Conservation (phyloP, 108 stramenopile genomes). For the Fragilariopsis cylindrus region DNA sequence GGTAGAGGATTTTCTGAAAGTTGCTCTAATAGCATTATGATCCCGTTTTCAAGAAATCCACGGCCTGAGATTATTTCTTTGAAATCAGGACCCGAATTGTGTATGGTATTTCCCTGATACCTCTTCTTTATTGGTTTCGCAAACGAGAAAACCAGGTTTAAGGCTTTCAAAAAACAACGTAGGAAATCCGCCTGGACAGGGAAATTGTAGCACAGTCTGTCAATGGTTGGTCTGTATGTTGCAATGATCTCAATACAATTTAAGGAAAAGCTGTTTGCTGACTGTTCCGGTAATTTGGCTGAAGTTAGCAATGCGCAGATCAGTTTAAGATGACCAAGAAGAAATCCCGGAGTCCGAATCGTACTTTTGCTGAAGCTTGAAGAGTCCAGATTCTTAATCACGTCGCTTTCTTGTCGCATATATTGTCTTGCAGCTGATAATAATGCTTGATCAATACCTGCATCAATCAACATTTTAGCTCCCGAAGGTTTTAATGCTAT, state of each 20-base stretch:
- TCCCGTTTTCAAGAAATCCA: conserved; percentile 25
- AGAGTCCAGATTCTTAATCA: neutral
- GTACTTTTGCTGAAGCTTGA: conserved; percentile 13
- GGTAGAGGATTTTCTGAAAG: conserved; percentile 35
- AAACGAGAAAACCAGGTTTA: conserved; percentile 17
- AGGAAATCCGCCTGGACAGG: conserved; percentile 30
- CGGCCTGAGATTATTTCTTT: neutral
- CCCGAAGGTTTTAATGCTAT: conserved; percentile 48
- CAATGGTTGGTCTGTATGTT: conserved; percentile 20
- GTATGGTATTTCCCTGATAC: neutral
- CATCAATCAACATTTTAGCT: conserved; percentile 43
- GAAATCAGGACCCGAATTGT: neutral
- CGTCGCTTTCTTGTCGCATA: conserved; percentile 28
- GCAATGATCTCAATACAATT: conserved; percentile 13
- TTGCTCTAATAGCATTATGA: conserved; percentile 30
- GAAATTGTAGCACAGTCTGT: conserved; percentile 37
- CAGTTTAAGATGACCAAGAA: conserved; percentile 41
- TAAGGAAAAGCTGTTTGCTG: neutral
- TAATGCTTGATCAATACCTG: conserved; percentile 43
- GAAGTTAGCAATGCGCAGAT: conserved; percentile 32
- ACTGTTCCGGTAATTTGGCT: neutral
- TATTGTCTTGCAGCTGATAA: conserved; percentile 45
- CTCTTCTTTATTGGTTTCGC: conserved; percentile 5
- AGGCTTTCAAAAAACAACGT: conserved; percentile 24
- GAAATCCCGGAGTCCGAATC: conserved; percentile 34